Percentiles rank a stretch among this genome's conserved stretches.
Evolutionary conservation across 495 filamentous ascomycete species (phyloP).

Genomic region (Penicillium tannophilum): DNA sequence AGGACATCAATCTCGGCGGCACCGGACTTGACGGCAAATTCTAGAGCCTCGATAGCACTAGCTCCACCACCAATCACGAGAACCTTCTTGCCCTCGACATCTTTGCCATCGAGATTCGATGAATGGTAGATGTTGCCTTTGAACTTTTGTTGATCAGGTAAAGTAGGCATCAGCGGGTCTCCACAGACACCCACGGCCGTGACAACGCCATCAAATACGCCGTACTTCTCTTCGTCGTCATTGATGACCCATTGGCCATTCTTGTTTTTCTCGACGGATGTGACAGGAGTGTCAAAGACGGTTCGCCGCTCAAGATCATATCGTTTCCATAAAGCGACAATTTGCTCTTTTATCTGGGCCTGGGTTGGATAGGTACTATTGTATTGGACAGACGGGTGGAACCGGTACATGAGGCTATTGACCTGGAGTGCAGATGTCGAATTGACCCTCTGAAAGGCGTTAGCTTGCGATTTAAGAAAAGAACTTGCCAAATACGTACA

Average conservation of each 20-base stretch:
- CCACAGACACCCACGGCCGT: slow-evolving; percentile 79
- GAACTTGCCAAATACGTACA: slow-evolving; percentile 36
- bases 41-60: slow-evolving; percentile 79
- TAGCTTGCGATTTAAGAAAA: neutral
- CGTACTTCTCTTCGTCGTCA: slow-evolving; percentile 65
- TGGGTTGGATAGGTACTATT: slow-evolving; percentile 73
- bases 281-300: slow-evolving; percentile 68
- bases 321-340: slow-evolving; percentile 70
- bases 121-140: slow-evolving; percentile 72
- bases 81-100: slow-evolving; percentile 71
- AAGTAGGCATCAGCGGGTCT: slow-evolving; percentile 68
- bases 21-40: slow-evolving; percentile 70
- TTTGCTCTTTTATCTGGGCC: slow-evolving; percentile 69
- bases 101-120: slow-evolving; percentile 68
- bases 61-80: slow-evolving; percentile 79
- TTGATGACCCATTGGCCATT: slow-evolving; percentile 81
- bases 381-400: slow-evolving; percentile 79
- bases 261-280: slow-evolving; percentile 66
- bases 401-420: slow-evolving; percentile 85
- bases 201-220: slow-evolving; percentile 76
- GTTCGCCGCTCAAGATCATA: slow-evolving; percentile 74
- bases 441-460: slow-evolving; percentile 64
- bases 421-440: slow-evolving; percentile 82
- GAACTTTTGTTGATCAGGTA: slow-evolving; percentile 68
- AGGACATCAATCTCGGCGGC: slow-evolving; percentile 72